Evolutionary conservation across 2,329 filamentous ascomycete genomes (phyloP).

Genomic region (Camillea tinctor): DNA sequence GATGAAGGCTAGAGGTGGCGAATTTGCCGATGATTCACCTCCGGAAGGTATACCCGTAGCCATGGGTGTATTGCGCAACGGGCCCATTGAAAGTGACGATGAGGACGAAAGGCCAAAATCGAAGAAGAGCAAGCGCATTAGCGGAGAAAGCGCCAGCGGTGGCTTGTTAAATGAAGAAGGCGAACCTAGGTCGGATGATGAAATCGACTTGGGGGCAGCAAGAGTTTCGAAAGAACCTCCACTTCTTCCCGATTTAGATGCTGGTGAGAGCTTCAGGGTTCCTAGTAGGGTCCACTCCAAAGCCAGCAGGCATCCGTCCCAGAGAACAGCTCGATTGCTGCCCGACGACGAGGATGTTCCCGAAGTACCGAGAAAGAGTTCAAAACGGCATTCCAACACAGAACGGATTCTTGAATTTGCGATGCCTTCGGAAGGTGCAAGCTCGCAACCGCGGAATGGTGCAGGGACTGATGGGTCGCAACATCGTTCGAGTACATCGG

Average conservation of each 20-base stretch:
- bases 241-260: slow-evolving; percentile 58
- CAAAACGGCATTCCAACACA: slow-evolving; percentile 56
- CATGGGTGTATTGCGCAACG: slow-evolving; percentile 57
- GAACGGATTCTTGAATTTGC: slow-evolving; percentile 36
- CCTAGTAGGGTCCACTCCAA: slow-evolving; percentile 63
- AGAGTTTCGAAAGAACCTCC: slow-evolving; percentile 51
- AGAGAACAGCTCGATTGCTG: slow-evolving; percentile 35
- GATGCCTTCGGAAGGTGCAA: slow-evolving; percentile 14
- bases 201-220: slow-evolving; percentile 34
- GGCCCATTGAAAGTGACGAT: slow-evolving; percentile 65
- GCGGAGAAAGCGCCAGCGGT: slow-evolving; percentile 34
- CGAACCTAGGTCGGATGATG: slow-evolving; percentile 44
- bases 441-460: slow-evolving; percentile 12
- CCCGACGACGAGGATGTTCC: slow-evolving; percentile 40
- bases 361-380: slow-evolving; percentile 70
- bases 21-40: slow-evolving; percentile 64
- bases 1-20: slow-evolving; percentile 56
- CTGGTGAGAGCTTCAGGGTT: slow-evolving; percentile 59
- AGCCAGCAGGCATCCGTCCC: slow-evolving; percentile 43
- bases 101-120: slow-evolving; percentile 42
- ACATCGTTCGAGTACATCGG: slow-evolving; percentile 22
- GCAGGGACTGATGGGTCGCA: slow-evolving; percentile 4
- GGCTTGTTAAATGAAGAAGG: slow-evolving; percentile 47
- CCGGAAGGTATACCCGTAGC: slow-evolving; percentile 66
- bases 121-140: slow-evolving; percentile 30